Evolutionary conservation across 208 protist species (phyloP).

Genomic region (Acanthamoeba comandoni): DNA sequence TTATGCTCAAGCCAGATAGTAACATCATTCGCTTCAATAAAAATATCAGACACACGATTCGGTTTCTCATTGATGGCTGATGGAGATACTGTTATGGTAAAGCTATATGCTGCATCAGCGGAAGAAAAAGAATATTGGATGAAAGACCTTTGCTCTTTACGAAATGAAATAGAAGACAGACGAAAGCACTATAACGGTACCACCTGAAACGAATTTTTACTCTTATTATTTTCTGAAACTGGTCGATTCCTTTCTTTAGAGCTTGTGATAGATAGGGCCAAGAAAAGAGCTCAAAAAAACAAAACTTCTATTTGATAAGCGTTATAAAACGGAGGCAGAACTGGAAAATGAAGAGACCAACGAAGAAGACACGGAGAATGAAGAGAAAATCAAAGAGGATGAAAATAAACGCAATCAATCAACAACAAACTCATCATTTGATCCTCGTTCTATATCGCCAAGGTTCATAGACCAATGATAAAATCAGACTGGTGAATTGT

Average conservation of each 20-base stretch:
- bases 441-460: not conserved
- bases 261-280: conserved; percentile 20
- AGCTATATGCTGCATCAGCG: conserved; percentile 16
- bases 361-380: not conserved
- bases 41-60: not conserved
- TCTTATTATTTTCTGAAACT: not conserved
- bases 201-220: not conserved
- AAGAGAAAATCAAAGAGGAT: not conserved
- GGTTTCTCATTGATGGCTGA: conserved; percentile 30
- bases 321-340: not conserved
- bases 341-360: not conserved
- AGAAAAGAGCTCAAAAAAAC: conserved; percentile 25
- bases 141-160: conserved; percentile 4
- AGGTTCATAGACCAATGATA: not conserved
- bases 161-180: conserved; percentile 33
- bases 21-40: no score
- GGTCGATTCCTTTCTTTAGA: not conserved
- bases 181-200: conserved; percentile 31
- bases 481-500: no score
- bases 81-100: conserved; percentile 17
- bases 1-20: no score
- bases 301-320: conserved; percentile 20
- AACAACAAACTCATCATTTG: not conserved
- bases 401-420: not conserved
- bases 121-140: conserved; percentile 39